A percentile compares a stretch with the other conserved stretches of the same genome.
Evolutionary conservation across 495 filamentous ascomycete species (phyloP).

Genomic region (Chaetomium tenue): DNA sequence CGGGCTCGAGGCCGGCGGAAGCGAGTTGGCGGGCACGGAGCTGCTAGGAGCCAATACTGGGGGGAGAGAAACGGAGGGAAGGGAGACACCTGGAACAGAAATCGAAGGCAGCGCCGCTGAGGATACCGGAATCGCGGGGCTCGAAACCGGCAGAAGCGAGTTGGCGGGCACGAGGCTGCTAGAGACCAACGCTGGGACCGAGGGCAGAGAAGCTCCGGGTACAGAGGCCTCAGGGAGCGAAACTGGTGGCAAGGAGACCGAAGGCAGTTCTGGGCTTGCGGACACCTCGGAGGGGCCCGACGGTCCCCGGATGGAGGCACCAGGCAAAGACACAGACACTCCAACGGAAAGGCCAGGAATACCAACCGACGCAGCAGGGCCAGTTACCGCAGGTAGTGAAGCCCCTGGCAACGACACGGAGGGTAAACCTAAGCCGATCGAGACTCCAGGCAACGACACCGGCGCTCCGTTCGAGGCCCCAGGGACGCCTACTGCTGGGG

Average conservation of each 20-base stretch:
- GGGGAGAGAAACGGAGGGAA: too few species aligned
- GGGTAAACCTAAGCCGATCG: not conserved
- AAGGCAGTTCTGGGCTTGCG: not conserved
- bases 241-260: not conserved
- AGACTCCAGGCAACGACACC: not conserved
- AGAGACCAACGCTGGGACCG: not conserved
- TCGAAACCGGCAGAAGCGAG: not conserved
- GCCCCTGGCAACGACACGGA: slow-evolving; percentile 3
- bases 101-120: not conserved
- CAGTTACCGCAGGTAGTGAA: not conserved
- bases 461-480: not conserved
- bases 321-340: not conserved
- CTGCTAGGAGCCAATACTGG: not conserved
- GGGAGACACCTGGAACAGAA: not conserved
- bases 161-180: not conserved
- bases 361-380: not conserved
- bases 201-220: not conserved
- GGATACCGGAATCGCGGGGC: not conserved
- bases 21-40: not conserved
- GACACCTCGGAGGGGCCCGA: too few species aligned
- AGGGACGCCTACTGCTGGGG: not conserved
- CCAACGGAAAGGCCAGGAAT: not conserved
- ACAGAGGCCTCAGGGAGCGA: not conserved
- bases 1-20: not conserved
- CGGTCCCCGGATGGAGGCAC: not conserved